Evolutionary conservation across 805 yeast species (phyloP).

Genomic region (Lipomyces lipofer): DNA sequence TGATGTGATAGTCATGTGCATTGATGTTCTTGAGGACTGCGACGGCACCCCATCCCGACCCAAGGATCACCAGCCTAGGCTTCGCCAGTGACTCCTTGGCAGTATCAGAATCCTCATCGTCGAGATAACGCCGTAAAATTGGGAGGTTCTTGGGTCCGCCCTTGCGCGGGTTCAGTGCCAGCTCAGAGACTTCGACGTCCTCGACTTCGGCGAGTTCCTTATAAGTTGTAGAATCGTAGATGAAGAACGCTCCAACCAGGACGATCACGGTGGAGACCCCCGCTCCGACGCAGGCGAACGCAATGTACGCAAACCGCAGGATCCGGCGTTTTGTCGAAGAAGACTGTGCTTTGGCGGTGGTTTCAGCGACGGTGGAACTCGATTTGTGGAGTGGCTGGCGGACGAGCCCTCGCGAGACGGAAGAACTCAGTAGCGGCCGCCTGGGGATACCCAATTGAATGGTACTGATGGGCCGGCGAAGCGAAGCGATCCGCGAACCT

Average conservation of each 20-base stretch:
- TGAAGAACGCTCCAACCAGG: slow-evolving; percentile 53
- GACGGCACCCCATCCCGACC: slow-evolving; percentile 90
- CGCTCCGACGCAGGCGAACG: slow-evolving; percentile 39
- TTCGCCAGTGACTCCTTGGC: slow-evolving; percentile 18
- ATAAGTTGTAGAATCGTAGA: slow-evolving; percentile 70
- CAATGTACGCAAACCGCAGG: slow-evolving; percentile 9
- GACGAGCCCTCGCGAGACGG: too few species aligned
- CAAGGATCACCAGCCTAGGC: slow-evolving; percentile 51
- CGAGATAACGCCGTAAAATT: slow-evolving; percentile 55
- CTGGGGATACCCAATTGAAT: too few species aligned
- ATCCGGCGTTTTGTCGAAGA: slow-evolving; percentile 11
- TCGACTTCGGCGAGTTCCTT: slow-evolving; percentile 42
- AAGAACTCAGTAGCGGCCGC: too few species aligned
- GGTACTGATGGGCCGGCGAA: too few species aligned
- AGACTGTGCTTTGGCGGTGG: background rate
- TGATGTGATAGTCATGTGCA: slow-evolving; percentile 81
- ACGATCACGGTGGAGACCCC: slow-evolving; percentile 47
- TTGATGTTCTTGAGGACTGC: slow-evolving; percentile 81
- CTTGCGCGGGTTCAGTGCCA: slow-evolving; percentile 54
- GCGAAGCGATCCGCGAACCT: too few species aligned
- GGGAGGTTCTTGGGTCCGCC: slow-evolving; percentile 78
- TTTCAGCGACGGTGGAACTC: slow-evolving; percentile 1
- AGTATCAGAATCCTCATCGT: slow-evolving; percentile 55
- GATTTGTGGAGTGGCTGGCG: too few species aligned
- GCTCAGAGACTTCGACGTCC: slow-evolving; percentile 51